These are phyloP conservation scores for Niebla homalea DNA, from an alignment of 495 filamentous ascomycete genomes.

Conservation along the genomic window DNA sequence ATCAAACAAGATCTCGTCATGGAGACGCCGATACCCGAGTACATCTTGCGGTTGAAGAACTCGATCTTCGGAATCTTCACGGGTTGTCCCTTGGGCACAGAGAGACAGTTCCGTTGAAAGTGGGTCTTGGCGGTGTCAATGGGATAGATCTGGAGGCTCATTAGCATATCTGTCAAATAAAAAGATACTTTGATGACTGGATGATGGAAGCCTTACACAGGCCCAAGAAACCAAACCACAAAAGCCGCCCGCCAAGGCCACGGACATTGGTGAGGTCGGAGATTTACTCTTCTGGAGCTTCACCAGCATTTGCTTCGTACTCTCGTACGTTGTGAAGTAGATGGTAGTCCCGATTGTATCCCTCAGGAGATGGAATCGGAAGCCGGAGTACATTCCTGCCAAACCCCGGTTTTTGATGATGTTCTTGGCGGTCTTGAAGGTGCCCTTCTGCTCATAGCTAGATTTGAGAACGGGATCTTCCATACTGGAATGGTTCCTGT, in stretches of 20 bases:
- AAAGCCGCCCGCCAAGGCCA: slow-evolving; percentile 59
- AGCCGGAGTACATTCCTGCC: slow-evolving; percentile 61
- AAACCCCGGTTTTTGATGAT: slow-evolving; percentile 59
- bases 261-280: slow-evolving; percentile 58
- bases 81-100: slow-evolving; percentile 46
- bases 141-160: slow-evolving; percentile 46
- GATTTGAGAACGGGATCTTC: slow-evolving; percentile 39
- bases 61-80: slow-evolving; percentile 51
- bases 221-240: slow-evolving; percentile 77
- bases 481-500: slow-evolving; percentile 40
- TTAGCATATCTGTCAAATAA: neutral
- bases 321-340: slow-evolving; percentile 80
- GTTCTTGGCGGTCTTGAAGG: slow-evolving; percentile 57
- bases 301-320: slow-evolving; percentile 61
- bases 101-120: slow-evolving; percentile 68
- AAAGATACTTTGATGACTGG: neutral
- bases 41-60: slow-evolving; percentile 62
- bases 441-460: slow-evolving; percentile 64
- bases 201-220: slow-evolving; percentile 41
- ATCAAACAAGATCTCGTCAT: slow-evolving; percentile 52
- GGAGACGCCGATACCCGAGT: slow-evolving; percentile 63
- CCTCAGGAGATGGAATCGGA: slow-evolving; percentile 62
- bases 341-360: slow-evolving; percentile 72
- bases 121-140: slow-evolving; percentile 75
- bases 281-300: slow-evolving; percentile 53